phyloP scores from a whole-genome alignment of 2,329 filamentous ascomycete species.

The Mycosphaerella arachidis region DNA sequence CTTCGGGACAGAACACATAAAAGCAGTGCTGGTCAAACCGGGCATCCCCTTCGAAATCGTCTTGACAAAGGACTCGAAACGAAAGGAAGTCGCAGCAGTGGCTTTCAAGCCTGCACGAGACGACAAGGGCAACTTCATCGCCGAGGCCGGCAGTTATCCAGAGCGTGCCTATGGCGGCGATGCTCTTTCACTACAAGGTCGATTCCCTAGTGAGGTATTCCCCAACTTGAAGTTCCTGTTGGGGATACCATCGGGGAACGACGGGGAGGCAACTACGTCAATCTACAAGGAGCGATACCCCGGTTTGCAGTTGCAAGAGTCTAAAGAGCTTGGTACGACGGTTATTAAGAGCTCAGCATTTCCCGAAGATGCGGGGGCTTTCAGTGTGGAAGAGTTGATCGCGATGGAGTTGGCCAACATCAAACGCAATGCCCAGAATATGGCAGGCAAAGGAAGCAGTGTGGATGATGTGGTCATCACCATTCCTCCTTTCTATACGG shows the following conservation, averaged over 20 bases:
- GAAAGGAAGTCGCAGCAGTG: conserved; percentile 87
- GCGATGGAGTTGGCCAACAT: conserved; percentile 96
- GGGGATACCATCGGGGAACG: conserved; percentile 53
- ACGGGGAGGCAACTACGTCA: conserved; percentile 57
- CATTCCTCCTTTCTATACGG: conserved; percentile 82
- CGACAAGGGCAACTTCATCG: conserved; percentile 51
- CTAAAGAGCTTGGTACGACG: conserved; percentile 60
- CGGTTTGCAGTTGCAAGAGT: conserved; percentile 63
- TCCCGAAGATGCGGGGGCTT: conserved; percentile 60
- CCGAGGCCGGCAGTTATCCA: conserved; percentile 56
- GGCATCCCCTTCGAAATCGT: conserved; percentile 97
- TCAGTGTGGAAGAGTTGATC: conserved; percentile 84
- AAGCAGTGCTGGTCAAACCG: conserved; percentile 91
- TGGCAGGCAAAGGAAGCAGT: conserved; percentile 69
- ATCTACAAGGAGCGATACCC: conserved; percentile 75
- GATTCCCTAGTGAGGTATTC: conserved; percentile 91
- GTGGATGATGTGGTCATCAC: conserved; percentile 85
- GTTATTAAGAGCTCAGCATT: conserved; percentile 76
- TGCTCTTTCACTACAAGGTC: conserved; percentile 76
- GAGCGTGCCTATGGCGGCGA: conserved; percentile 91
- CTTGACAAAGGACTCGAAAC: conserved; percentile 92
- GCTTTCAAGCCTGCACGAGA: conserved; percentile 83
- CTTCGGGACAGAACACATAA: conserved; percentile 94
- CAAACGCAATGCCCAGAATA: conserved; percentile 75
- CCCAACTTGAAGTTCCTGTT: conserved; percentile 87